Conservation (phyloP, 75 land plant genomes). For the Cryptomeria japonica region DNA sequence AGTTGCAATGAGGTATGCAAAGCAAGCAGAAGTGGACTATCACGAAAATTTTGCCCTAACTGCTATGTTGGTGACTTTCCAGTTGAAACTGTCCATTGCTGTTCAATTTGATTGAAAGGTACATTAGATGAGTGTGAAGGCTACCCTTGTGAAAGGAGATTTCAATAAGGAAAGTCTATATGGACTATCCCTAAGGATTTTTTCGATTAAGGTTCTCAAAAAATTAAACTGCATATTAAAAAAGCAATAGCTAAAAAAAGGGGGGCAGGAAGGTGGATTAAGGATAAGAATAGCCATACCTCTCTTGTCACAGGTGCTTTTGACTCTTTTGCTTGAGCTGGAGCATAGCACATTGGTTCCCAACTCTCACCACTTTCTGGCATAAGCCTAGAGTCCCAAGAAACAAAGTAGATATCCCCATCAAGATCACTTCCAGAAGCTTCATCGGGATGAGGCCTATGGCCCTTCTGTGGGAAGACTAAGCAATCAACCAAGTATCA, state of each 20-base stretch:
- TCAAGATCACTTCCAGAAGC: conserved; percentile 98
- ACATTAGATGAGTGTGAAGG: no score
- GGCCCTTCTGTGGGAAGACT: conserved; percentile 88
- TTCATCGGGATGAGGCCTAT: conserved; percentile 89
- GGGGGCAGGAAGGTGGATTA: neutral
- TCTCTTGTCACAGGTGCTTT: conserved; percentile 25
- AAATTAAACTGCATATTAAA: neutral
- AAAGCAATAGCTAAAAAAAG: neutral
- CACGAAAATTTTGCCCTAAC: no score
- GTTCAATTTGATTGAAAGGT: no score
- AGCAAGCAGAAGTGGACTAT: no score
- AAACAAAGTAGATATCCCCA: conserved; percentile 90
- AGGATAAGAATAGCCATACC: conserved; percentile 29
- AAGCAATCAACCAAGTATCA: conserved; percentile 88
- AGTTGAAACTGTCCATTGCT: no score
- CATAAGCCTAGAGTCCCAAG: conserved; percentile 79
- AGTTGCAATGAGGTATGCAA: no score
- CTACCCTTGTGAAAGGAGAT: no score
- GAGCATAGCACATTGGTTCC: conserved; percentile 76
- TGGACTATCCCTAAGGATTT: no score
- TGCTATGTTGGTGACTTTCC: no score
- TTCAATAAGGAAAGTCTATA: no score
- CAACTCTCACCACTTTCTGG: conserved; percentile 75
- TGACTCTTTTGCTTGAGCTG: conserved; percentile 29
- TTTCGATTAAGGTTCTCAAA: neutral